Evolutionary conservation across 2,329 filamentous ascomycete genomes (phyloP).

Genomic region (Alternaria brassicicola): DNA sequence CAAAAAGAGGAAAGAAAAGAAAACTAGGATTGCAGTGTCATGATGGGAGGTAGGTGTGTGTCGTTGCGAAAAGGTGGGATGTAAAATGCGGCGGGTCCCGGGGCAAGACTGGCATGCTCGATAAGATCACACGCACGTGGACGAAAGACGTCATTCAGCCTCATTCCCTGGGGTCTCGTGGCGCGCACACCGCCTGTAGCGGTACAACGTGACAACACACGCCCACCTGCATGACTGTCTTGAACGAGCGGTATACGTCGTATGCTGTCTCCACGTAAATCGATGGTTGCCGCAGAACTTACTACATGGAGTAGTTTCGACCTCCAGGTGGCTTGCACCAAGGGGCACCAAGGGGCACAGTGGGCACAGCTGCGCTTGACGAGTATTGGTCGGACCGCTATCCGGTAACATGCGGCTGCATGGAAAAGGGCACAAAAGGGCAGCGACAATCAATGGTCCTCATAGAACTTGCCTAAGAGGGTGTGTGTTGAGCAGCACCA

Average conservation of each 20-base stretch:
- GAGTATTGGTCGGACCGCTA: background rate
- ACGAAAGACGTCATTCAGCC: constrained; percentile 9
- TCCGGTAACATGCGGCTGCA: background rate
- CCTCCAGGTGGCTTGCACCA: background rate
- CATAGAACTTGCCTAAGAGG: background rate
- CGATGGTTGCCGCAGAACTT: background rate
- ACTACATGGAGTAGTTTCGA: background rate
- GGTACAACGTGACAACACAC: background rate
- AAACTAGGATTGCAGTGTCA: background rate
- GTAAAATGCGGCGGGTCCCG: background rate
- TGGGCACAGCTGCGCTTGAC: background rate
- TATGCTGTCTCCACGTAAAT: background rate
- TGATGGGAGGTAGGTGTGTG: background rate
- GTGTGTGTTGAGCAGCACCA: background rate
- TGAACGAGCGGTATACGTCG: background rate
- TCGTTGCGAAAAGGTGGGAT: constrained; percentile 3
- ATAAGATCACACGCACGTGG: constrained; percentile 4
- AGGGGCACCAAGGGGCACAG: constrained; percentile 1
- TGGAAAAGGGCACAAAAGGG: constrained; percentile 11
- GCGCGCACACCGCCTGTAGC: background rate
- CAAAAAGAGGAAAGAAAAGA: background rate
- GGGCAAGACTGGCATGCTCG: background rate
- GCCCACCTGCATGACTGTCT: background rate
- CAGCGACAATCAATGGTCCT: background rate
- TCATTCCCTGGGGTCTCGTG: constrained; percentile 2